These are phyloP conservation scores for Talaromyces sp. DNA, from an alignment of 2,329 filamentous ascomycete species.

Conservation along the genomic window DNA sequence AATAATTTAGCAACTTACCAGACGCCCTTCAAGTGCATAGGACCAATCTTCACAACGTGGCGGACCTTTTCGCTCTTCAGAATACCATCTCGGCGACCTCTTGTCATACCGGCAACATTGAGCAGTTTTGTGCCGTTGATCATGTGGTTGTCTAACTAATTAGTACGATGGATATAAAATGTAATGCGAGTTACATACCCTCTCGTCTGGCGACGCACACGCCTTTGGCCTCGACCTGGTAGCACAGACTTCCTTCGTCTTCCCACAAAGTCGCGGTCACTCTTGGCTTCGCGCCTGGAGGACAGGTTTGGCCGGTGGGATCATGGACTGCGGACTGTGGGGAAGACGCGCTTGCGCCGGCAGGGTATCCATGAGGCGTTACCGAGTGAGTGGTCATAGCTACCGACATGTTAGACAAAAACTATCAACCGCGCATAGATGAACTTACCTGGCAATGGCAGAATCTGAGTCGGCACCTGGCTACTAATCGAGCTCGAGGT, in stretches of 20 bases:
- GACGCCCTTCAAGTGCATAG: slow-evolving; percentile 97
- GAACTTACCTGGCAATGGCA: slow-evolving; percentile 56
- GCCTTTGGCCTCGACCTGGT: slow-evolving; percentile 92
- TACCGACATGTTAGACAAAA: slow-evolving; percentile 15
- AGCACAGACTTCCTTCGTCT: slow-evolving; percentile 94
- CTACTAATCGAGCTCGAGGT: slow-evolving; percentile 66
- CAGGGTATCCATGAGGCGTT: slow-evolving; percentile 34
- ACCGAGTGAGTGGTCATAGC: slow-evolving; percentile 38
- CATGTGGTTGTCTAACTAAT: slow-evolving; percentile 81
- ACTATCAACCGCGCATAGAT: not conserved
- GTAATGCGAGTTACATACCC: slow-evolving; percentile 50
- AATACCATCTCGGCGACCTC: slow-evolving; percentile 90
- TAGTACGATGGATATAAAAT: not conserved
- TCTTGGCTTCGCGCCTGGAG: slow-evolving; percentile 89
- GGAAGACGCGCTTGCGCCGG: slow-evolving; percentile 33
- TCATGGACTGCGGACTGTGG: slow-evolving; percentile 58
- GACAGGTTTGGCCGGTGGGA: slow-evolving; percentile 85
- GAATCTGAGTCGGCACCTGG: slow-evolving; percentile 62
- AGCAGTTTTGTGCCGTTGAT: slow-evolving; percentile 97
- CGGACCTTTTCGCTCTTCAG: slow-evolving; percentile 95
- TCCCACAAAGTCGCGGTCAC: slow-evolving; percentile 98
- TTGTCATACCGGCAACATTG: slow-evolving; percentile 97
- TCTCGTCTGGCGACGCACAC: slow-evolving; percentile 93
- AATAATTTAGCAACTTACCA: slow-evolving; percentile 59
- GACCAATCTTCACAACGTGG: slow-evolving; percentile 97